Base-by-base conservation (phyloP, 768 basidiomycete genomes). In the Chiua virens region DNA sequence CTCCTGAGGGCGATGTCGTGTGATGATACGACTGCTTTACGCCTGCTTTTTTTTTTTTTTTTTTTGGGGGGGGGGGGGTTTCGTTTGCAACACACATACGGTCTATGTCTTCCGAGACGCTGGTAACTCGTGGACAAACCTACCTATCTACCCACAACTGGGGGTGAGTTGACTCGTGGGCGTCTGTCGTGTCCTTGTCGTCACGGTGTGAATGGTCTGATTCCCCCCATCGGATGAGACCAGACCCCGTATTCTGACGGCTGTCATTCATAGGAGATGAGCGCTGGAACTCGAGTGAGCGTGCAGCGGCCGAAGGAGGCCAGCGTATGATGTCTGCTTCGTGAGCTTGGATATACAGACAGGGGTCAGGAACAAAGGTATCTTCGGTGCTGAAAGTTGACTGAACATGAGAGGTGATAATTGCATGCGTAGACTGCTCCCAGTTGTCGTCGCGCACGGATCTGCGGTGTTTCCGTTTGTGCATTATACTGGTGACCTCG, bases 131-230 rank as follows among this genome's bases (percentile, higher is more conserved):
- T 52, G 55, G 52, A 69, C 58, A 66, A 55, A 79, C 87, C 65
- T 83, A 93, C 91, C 91, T 85, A 75, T 95, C 91, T 48, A 89
- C 80, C 89, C 87, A 93, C 4, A 89, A 60, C 20, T 63, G 23
- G 25, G 40, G 46, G 14, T 36, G 44, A 10, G 43, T 38, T 43
- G 23, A 14, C 43, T 30, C 35, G 36, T 50, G 42, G 30, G 47
- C 28, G 37, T 21, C 47, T 7, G 18, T 43, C 13, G 25, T 28
- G 17, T 52, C 58, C 23, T 20, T 44, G 36, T 53, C 50, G 45
- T n/a, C n/a, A n/a, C n/a, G n/a, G n/a, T 43, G 35, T 21, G 56
- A 18, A 48, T 21, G n/a, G 17, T 61, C 52, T 43, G 28, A 45
- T 54, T 50, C 50, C 45, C 61, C 62, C 71, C 67, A 71, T 50